Evolutionary conservation across 495 filamentous ascomycete species (phyloP).

Genomic region (Penicillium roqueforti): DNA sequence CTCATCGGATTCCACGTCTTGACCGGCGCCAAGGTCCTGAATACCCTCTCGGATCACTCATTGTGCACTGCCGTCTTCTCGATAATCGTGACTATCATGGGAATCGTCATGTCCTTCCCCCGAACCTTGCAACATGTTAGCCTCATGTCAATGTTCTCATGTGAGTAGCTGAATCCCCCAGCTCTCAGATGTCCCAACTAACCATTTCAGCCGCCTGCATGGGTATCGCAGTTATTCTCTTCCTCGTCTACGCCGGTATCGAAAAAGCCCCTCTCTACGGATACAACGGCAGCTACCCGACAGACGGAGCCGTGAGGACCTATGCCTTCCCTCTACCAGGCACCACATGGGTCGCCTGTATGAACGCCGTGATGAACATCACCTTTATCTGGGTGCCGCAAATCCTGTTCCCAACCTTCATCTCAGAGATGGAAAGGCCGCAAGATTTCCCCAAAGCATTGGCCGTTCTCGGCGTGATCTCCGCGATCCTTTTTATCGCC

Average conservation of each 20-base stretch:
- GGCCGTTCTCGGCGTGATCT: conserved; percentile 44
- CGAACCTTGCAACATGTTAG: conserved; percentile 41
- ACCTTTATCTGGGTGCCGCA: conserved; percentile 47
- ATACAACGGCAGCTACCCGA: conserved; percentile 31
- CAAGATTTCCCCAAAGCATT: conserved; percentile 54
- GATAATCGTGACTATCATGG: conserved; percentile 32
- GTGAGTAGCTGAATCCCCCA: conserved; percentile 10
- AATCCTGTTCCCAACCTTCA: conserved; percentile 55
- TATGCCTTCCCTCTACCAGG: conserved; percentile 45
- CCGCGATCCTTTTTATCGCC: conserved; percentile 50
- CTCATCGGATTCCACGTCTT: conserved; percentile 39
- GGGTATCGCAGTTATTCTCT: conserved; percentile 43
- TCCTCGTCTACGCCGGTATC: conserved; percentile 44
- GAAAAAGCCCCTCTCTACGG: conserved; percentile 35
- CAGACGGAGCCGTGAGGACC: conserved; percentile 35
- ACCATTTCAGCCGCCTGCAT: conserved; percentile 33
- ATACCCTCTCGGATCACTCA: conserved; percentile 35
- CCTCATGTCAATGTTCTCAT: conserved; percentile 45
- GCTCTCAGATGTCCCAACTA: neutral
- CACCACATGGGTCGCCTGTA: conserved; percentile 42
- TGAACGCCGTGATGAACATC: conserved; percentile 47
- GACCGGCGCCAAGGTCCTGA: conserved; percentile 36
- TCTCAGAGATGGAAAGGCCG: conserved; percentile 55
- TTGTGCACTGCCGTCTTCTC: conserved; percentile 36
- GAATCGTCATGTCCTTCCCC: conserved; percentile 39